phyloP scores from a whole-genome alignment of 2,329 filamentous ascomycete species.

The Ophiocordyceps australis region DNA sequence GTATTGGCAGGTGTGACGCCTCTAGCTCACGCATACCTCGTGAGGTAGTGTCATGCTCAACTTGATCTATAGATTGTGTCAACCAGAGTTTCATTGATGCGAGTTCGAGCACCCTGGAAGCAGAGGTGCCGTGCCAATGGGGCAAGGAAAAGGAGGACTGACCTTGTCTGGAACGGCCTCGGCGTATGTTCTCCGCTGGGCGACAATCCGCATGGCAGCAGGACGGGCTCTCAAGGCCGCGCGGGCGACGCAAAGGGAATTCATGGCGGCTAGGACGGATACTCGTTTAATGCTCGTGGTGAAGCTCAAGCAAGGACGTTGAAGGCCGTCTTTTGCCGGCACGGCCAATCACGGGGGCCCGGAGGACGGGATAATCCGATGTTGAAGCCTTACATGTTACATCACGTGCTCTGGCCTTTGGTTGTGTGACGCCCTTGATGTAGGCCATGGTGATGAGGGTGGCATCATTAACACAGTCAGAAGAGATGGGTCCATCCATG shows the following conservation, averaged over 20 bases:
- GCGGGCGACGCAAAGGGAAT: constrained; percentile 83
- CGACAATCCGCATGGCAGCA: constrained; percentile 53
- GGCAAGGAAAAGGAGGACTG: constrained; percentile 13
- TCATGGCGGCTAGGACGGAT: constrained; percentile 54
- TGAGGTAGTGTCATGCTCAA: constrained; percentile 94
- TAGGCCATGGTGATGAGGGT: neutral
- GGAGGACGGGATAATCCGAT: constrained; percentile 22
- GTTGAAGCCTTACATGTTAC: constrained; percentile 10
- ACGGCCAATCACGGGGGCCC: constrained; percentile 18
- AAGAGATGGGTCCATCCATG: too few species aligned
- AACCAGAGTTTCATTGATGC: constrained; percentile 5
- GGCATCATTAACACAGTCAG: too few species aligned
- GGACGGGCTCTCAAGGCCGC: constrained; percentile 73
- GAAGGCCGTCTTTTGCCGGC: constrained; percentile 27
- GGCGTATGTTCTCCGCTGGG: constrained; percentile 82
- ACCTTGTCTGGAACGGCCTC: constrained; percentile 74
- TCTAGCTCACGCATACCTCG: constrained; percentile 54
- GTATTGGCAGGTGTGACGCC: too few species aligned
- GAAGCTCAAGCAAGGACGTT: constrained; percentile 21
- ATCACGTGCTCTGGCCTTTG: constrained; percentile 10
- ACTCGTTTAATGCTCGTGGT: constrained; percentile 24
- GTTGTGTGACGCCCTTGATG: neutral
- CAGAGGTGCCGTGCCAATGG: constrained; percentile 4
- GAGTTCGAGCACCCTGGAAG: too few species aligned
- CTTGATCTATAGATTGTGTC: constrained; percentile 50